Evolutionary conservation across 2,329 filamentous ascomycete species (phyloP).

Genomic region (Neofusicoccum kwambonambiense): DNA sequence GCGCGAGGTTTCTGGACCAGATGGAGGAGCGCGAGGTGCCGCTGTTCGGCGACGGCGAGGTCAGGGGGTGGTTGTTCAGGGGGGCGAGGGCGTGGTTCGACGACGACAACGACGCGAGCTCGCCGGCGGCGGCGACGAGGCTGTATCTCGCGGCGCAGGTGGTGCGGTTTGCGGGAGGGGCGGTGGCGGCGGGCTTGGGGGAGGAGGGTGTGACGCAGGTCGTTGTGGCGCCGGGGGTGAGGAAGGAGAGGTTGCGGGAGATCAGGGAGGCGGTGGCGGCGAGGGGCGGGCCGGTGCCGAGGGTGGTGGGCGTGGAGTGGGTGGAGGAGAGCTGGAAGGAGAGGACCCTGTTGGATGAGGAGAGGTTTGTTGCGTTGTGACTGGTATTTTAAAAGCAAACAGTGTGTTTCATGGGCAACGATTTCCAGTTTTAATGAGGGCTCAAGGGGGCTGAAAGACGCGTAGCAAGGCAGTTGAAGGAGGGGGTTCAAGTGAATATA

Average conservation of each 20-base stretch:
- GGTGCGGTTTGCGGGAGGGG: constrained; percentile 69
- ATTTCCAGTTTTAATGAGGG: no score
- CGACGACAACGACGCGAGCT: neutral
- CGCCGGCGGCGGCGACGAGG: constrained; percentile 27
- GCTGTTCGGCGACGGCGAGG: neutral
- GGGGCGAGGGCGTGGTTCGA: constrained; percentile 28
- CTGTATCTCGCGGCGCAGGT: constrained; percentile 54
- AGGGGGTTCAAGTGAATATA: no score
- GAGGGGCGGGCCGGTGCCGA: constrained; percentile 52
- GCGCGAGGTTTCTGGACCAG: neutral
- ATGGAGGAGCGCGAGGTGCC: neutral
- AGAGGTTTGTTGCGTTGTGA: constrained; percentile 18
- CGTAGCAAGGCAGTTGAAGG: no score
- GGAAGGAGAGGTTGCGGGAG: constrained; percentile 44
- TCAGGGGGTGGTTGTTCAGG: constrained; percentile 29
- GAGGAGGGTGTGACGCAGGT: constrained; percentile 68
- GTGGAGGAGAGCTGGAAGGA: constrained; percentile 78
- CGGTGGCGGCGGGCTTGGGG: constrained; percentile 51
- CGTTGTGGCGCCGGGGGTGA: constrained; percentile 49
- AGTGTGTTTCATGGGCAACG: no score
- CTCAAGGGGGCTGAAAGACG: no score
- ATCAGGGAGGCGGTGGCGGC: constrained; percentile 50
- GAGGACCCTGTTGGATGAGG: constrained; percentile 73
- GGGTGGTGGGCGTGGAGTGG: constrained; percentile 71
- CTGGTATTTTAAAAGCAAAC: no score